These are phyloP conservation scores for Triglochin maritima DNA, from an alignment of 106 monocot genomes.

Conservation along the genomic window DNA sequence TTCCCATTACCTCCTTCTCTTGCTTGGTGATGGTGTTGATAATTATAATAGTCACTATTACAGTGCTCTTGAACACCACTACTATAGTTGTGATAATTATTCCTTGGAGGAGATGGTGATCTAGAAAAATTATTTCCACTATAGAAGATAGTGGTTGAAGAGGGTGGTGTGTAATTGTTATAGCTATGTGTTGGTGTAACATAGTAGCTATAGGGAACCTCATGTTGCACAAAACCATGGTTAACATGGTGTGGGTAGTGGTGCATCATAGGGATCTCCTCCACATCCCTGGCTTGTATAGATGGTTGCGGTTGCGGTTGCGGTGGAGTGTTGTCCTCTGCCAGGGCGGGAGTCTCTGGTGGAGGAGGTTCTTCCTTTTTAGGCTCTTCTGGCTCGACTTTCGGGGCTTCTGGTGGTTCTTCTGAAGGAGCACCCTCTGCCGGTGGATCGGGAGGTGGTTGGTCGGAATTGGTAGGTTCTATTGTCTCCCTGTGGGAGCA, in stretches of 20 bases:
- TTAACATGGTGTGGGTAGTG: constrained; percentile 24
- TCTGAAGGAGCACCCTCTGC: constrained; percentile 6
- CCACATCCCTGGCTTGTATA: constrained; percentile 4
- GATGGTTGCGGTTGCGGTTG: background rate
- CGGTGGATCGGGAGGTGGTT: background rate
- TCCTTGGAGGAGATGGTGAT: background rate
- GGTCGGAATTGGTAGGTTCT: constrained; percentile 17
- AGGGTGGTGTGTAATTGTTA: constrained; percentile 20
- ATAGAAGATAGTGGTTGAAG: background rate
- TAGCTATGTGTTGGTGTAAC: constrained; percentile 25
- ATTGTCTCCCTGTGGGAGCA: constrained; percentile 39
- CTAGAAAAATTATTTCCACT: background rate
- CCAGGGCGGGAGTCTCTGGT: background rate
- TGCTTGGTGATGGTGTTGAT: background rate
- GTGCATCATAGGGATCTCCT: constrained; percentile 39
- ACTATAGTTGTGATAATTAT: background rate
- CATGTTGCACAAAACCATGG: background rate
- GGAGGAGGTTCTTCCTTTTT: background rate
- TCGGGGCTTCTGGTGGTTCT: background rate
- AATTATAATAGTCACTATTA: constrained; percentile 15
- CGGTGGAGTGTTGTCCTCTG: background rate
- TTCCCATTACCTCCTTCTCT: constrained; percentile 7
- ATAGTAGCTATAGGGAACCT: constrained; percentile 8
- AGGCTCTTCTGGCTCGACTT: background rate
- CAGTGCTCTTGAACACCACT: background rate